These are phyloP conservation scores for Colletotrichum simmondsii DNA, from an alignment of 2,329 filamentous ascomycete species.

Conservation along the genomic window DNA sequence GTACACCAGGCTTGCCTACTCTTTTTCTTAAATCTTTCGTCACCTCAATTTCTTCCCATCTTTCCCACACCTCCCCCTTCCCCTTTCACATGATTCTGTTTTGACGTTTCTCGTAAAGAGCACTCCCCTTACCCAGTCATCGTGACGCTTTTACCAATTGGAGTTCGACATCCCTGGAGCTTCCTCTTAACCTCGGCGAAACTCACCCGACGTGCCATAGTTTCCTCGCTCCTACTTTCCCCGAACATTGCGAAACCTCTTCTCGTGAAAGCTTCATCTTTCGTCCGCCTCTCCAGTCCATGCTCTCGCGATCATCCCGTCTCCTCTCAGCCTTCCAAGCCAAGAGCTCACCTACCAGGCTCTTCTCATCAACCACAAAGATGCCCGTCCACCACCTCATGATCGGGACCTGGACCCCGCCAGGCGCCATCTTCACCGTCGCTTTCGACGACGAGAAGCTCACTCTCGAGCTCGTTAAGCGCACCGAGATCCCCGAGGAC, in stretches of 20 bases:
- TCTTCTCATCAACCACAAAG: slow-evolving; percentile 41
- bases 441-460: slow-evolving; percentile 86
- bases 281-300: too few relatives aligned
- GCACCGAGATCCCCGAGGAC: slow-evolving; percentile 82
- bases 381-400: slow-evolving; percentile 90
- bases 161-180: neutral
- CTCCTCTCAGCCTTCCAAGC: neutral
- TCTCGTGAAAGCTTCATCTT: too few relatives aligned
- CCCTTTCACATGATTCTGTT: neutral
- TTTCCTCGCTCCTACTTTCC: slow-evolving; percentile 9
- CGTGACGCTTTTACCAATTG: neutral
- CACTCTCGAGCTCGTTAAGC: slow-evolving; percentile 79
- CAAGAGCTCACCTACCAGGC: neutral
- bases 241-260: neutral
- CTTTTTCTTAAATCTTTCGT: neutral
- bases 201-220: neutral
- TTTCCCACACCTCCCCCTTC: neutral
- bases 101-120: neutral
- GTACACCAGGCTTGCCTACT: neutral
- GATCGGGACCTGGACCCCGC: slow-evolving; percentile 91
- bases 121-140: neutral
- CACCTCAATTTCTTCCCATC: neutral
- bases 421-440: slow-evolving; percentile 90
- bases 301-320: slow-evolving; percentile 17
- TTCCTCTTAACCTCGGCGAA: neutral